These are phyloP conservation scores for Ilex asprella DNA, from an alignment of 257 asterid species.

Conservation along the genomic window DNA sequence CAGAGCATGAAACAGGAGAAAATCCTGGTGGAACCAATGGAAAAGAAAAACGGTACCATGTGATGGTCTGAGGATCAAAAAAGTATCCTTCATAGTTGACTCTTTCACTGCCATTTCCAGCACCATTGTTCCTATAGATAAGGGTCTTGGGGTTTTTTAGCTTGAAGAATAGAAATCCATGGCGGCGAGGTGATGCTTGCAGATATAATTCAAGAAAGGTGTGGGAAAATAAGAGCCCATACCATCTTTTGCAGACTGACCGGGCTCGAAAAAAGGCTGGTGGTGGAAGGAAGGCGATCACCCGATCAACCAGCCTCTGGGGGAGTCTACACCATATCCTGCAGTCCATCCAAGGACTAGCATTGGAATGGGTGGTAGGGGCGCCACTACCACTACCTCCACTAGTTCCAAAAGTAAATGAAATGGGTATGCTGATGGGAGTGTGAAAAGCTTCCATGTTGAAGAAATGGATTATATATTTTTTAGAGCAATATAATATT, in stretches of 20 bases:
- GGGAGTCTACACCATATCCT: conserved; percentile 89
- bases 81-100: conserved; percentile 46
- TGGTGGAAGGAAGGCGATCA: conserved; percentile 70
- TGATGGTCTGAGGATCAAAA: conserved; percentile 51
- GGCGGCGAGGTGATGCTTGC: conserved; percentile 46
- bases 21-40: conserved; percentile 67
- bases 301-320: conserved; percentile 54
- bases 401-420: conserved; percentile 28
- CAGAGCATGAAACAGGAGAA: conserved; percentile 65
- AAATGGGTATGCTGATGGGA: conserved; percentile 35
- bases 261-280: conserved; percentile 84
- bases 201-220: conserved; percentile 62
- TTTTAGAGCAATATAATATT: too few relatives aligned
- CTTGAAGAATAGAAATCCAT: conserved; percentile 78
- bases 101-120: background rate
- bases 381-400: background rate
- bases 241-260: conserved; percentile 82
- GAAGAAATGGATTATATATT: background rate
- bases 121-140: conserved; percentile 28
- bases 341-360: conserved; percentile 61
- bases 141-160: conserved; percentile 40
- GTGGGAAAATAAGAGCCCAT: conserved; percentile 57
- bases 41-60: conserved; percentile 58
- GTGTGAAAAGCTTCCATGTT: conserved; percentile 63
- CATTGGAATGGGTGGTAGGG: conserved; percentile 7